A percentile compares a stretch with the other conserved stretches of the same genome.
phyloP scores from a whole-genome alignment of 2,329 filamentous ascomycete genomes.

The Trichoderma arundinaceum region DNA sequence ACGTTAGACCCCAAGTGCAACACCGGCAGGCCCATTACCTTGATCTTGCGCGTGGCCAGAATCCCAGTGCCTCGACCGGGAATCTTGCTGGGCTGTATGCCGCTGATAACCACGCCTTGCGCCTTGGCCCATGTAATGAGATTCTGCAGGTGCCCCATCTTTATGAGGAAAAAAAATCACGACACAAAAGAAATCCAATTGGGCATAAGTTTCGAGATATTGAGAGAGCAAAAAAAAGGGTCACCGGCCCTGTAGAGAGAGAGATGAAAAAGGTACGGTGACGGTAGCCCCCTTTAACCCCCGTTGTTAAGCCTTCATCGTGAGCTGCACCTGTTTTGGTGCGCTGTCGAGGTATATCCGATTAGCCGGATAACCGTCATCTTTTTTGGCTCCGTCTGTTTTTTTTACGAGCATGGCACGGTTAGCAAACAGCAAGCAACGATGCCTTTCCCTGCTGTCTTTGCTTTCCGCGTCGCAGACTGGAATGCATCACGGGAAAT shows the following conservation, averaged over 20 bases:
- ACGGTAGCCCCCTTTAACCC: neutral
- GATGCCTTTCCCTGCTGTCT: neutral
- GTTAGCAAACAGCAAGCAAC: conserved; percentile 5
- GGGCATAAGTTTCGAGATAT: neutral
- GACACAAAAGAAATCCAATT: neutral
- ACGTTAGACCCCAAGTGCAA: neutral
- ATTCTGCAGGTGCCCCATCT: conserved; percentile 25
- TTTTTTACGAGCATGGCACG: neutral
- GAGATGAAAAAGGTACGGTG: neutral
- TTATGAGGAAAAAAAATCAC: neutral
- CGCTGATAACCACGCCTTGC: conserved; percentile 53
- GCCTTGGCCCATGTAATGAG: conserved; percentile 24
- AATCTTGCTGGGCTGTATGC: conserved; percentile 67
- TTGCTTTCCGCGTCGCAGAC: neutral
- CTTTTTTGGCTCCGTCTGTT: neutral
- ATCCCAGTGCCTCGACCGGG: conserved; percentile 75
- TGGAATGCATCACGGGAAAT: conserved; percentile 5
- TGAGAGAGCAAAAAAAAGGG: neutral
- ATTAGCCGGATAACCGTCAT: conserved; percentile 12
- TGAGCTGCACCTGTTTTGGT: neutral
- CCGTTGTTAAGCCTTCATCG: conserved; percentile 9
- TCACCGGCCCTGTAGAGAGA: neutral
- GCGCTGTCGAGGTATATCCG: neutral
- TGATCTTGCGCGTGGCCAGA: conserved; percentile 66
- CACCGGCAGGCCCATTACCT: conserved; percentile 51